Base-by-base conservation (phyloP, 768 basidiomycete species). In the Kwoniella botswanensis region DNA sequence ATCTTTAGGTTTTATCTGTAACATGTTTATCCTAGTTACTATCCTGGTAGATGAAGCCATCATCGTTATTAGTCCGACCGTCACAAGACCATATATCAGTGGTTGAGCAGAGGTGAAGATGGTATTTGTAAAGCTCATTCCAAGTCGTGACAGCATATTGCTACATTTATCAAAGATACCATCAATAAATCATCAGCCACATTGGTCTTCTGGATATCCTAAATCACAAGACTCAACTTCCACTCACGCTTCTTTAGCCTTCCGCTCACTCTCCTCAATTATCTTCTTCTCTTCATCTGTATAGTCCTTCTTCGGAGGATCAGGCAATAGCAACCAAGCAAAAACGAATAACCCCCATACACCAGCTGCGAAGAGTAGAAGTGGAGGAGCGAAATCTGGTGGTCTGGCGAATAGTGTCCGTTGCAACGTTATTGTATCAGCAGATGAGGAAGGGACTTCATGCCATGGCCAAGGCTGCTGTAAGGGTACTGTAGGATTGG, bases 391-490 rank as follows among this genome's bases (percentile, higher is more conserved):
- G 4, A 64, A 55, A 50, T 64, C 63, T 18, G 68, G 56, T 13
- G 62, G 68, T 65, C 68, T 26, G 26, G 68, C 68, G 35, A 64
- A 70, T 17, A 70, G 21, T 41, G 68, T 70, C 11, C 68, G 54
- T 52, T 64, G 46, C 21, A 70, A 56, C 4, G 58, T 52, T 42
- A 44, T 44, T 7, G 44, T 63, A 10, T 60, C 57, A 15, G 68
- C 57, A 11, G 46, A 24, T 11, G 68, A 59, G 12, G 63, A 44
- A 22, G 68, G 42, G 11, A 62, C 22, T 15, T 61, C 60, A 29
- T 65, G 63, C 68, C 68, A 70, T 64, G 68, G 68, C 68, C 68
- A 70, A 18, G 68, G 55, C 9, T 56, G 57, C 43, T 53, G 61
- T n/a, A 70, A 57, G 2, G 64, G 70, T 18, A 63, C 53, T 21